Percentiles rank a stretch among this genome's conserved stretches.
Conservation (phyloP, 169 alveolate species). For the Cyclospora cayetanensis region DNA sequence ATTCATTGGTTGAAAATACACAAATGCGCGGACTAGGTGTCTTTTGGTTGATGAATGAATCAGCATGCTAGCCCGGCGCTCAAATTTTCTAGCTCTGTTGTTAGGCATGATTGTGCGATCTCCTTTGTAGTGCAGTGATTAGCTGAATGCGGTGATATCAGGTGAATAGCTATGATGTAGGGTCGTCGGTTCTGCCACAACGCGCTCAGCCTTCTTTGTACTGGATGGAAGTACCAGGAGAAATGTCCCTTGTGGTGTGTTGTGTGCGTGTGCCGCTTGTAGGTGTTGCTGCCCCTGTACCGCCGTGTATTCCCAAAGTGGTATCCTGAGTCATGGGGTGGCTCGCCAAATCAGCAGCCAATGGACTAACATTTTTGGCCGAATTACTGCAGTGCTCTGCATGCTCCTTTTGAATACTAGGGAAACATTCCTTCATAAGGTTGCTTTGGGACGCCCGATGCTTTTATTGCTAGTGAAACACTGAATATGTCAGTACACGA, state of each 20-base stretch:
- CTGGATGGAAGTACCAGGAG: neutral
- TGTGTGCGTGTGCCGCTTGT: neutral
- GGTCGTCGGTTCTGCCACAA: neutral
- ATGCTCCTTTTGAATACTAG: too few species aligned
- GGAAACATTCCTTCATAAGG: too few species aligned
- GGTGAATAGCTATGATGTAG: neutral
- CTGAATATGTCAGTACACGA: too few species aligned
- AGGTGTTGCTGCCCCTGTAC: slow-evolving; percentile 53
- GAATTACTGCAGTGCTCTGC: too few species aligned
- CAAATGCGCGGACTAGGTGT: neutral
- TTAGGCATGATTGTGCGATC: neutral
- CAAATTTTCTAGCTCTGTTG: too few species aligned
- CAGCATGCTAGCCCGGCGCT: too few species aligned
- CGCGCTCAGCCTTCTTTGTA: neutral
- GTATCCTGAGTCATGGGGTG: slow-evolving; percentile 81
- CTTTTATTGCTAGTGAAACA: too few species aligned
- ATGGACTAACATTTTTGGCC: slow-evolving; percentile 10
- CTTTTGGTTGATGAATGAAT: too few species aligned
- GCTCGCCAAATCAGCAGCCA: slow-evolving; percentile 62
- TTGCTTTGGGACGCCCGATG: too few species aligned
- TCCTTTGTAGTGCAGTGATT: neutral
- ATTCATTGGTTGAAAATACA: neutral
- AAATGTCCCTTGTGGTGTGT: neutral
- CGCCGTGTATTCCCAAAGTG: slow-evolving; percentile 80
- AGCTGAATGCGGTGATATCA: neutral